Base-by-base conservation (phyloP, 2,329 filamentous ascomycete species). In the Aspergillus sp. region DNA sequence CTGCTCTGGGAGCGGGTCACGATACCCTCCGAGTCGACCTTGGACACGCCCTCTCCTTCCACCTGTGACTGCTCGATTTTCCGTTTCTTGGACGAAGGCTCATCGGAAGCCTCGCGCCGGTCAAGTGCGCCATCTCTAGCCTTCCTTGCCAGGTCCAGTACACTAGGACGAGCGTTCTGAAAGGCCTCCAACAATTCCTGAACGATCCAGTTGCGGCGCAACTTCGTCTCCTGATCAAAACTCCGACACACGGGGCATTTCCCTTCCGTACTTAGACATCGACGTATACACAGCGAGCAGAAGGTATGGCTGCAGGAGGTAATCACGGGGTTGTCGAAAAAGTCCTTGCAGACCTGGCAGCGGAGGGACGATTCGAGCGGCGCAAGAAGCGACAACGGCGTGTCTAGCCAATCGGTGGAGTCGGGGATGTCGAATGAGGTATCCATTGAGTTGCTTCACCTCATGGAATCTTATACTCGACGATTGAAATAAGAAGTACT, bases 331-430 rank as follows among this genome's bases (percentile, higher is more conserved):
- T 90, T 95, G 52, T 83, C 83, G 73, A 88, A 97, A 70, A 97
- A 95, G 68, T 98, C 94, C 66, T 97, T 97, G 80, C 93, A 98
- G 51, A 98, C 87, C 69, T 97, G 88, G 70, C 93, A 98, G 59
- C 93, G 88, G 17, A 98, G 77, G 3, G 90, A 83, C 51, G 86
- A 83, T 62, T 98, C 93, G 53, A 98, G 61, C 42, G 68, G 69
- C 48, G 68, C 64, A 38, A 75, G 63, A 30, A 64, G 55, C 12
- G 65, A 62, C 47, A 76, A 65, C 39, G 74, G 73, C 38, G 74
- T 75, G 37, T 61, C 57, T 42, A 76, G 63, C 73, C 73, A 77
- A 60, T 76, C 72, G 43, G 72, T 73, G 35, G 71, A 71, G 54
- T 74, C 71, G 13, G 70, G 61, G 30, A 71, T 59, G 43, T 70